Conservation (phyloP, 1,284 basidiomycete genomes). For the Ceratobasidium sp. region DNA sequence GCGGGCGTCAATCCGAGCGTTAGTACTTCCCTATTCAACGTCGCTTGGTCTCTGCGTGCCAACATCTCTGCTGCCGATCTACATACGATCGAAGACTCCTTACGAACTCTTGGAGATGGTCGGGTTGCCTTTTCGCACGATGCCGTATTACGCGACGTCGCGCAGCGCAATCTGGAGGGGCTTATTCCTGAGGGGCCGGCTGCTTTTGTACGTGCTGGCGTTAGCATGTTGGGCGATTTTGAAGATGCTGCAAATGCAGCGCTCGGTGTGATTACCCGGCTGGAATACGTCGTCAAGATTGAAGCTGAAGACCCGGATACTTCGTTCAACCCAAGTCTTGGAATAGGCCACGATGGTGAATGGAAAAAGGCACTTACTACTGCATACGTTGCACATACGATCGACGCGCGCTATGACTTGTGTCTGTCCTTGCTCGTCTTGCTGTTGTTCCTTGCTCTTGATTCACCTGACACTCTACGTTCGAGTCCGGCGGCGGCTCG, state of each 20-base stretch:
- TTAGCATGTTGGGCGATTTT: constrained; percentile 69
- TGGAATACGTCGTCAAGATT: constrained; percentile 76
- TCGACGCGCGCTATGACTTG: constrained; percentile 79
- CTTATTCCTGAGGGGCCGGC: constrained; percentile 62
- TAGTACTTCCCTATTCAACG: constrained; percentile 38
- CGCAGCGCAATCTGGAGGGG: constrained; percentile 42
- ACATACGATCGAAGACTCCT: constrained; percentile 39
- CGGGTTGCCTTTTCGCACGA: constrained; percentile 45
- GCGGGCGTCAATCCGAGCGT: constrained; percentile 17
- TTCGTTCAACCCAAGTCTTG: constrained; percentile 64
- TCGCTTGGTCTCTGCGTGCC: constrained; percentile 45
- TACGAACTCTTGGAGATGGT: constrained; percentile 40
- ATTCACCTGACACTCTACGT: constrained; percentile 7
- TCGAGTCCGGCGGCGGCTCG: constrained; percentile 35
- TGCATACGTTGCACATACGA: constrained; percentile 70
- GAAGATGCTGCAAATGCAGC: constrained; percentile 67
- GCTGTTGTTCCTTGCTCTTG: constrained; percentile 72
- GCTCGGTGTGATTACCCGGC: constrained; percentile 76
- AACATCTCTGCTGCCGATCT: constrained; percentile 41
- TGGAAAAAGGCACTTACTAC: constrained; percentile 74
- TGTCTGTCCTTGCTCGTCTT: constrained; percentile 73
- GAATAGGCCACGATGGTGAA: constrained; percentile 50
- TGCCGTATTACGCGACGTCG: constrained; percentile 44
- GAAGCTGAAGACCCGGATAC: constrained; percentile 68
- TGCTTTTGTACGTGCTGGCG: constrained; percentile 70